Evolutionary conservation across 371 early-diverging fungal species (phyloP), one percentile per base, ranked within the genome.

Genomic region (Ordospora colligata): DNA sequence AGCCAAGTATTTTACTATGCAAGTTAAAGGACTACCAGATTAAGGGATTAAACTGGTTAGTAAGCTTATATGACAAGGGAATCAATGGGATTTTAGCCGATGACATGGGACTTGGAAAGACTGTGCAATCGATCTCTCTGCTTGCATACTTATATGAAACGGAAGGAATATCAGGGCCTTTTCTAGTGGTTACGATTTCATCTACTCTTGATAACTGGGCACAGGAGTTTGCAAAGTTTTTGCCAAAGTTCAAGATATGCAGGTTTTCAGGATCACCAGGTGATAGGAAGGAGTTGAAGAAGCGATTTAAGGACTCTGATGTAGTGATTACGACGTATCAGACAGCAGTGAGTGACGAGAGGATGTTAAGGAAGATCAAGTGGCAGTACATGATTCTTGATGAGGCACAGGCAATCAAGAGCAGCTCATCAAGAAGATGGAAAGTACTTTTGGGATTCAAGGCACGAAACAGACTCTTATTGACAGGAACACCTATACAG

Each of bases 381-480:
- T 96, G 94, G 94, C 92, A 94, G 85, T 96, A 94, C 81, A 92
- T 95, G 94, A 89, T 96, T 54, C 85, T 95, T 25, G 97, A 96
- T 85, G 97, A 95, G 85, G 95, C 95, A 2, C 95, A 95, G 79
- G 94, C 95, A 9, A 94, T 95, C 81, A 96, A 96, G 84, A 91
- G 91, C 80, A 90, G 90, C 11, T 81, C 88, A 0, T 89, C 90
- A 81, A 87, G 90, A 25, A 88, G 95, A 58, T 95, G 95, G 95
- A 92, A 92, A 81, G 89, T 89, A 43, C 83, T 96, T 54, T 88
- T 93, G n/a, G 88, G 89, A 10, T 91, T 95, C 80, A 90, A 91
- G 77, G 90, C 91, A 73, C 89, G 93, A 73, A 95, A 93, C 79
- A 88, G 95, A 66, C 84, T 94, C 23, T 84, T 96, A 45, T 83